Base-by-base conservation (phyloP, 495 filamentous ascomycete genomes). In the Aspergillus sclerotioniger region DNA sequence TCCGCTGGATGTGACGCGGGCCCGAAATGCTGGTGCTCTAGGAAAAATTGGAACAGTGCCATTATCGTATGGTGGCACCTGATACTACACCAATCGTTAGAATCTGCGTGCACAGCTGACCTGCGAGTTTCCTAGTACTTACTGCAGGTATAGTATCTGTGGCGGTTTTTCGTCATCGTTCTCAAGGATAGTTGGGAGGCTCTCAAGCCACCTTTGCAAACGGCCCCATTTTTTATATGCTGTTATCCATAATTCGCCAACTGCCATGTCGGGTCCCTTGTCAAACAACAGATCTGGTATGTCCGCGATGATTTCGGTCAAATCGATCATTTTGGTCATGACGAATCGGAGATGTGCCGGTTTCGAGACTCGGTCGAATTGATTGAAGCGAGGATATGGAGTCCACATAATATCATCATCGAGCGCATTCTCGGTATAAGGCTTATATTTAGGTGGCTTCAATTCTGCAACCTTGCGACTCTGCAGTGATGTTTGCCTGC, bases 331-430 rank as follows among this genome's bases (percentile, higher is more conserved):
- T 7, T 60, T 60, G 25, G 53, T 53, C 62, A 70, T 60, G 6
- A 74, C 57, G 46, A 63, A 63, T 31, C 64, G 62, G 25, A 79
- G 68, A 53, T 66, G 64, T 15, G 69, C 71, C 20, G 67, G 69
- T 57, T 71, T 67, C 16, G 62, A 58, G 17, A 50, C 10, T 56
- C 65, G 70, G 3, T 64, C 64, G n/a, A 65, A 55, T 8, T 74
- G 62, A 31, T 72, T 74, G 12, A 64, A 69, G n/a, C 66, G 69
- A 41, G 74, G 76, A 54, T 79, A 79, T 3, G 76, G 71, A 6
- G 32, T 64, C 76, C 76, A 79, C 4, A 62, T 43, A 31, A 67
- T 58, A 44, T 66, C 62, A 33, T 67, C 60, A 28, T 63, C 43
- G n/a, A 46, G 33, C 20, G 62, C 53, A 25, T 65, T 62, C 41